phyloP scores from a whole-genome alignment of 441 rosid genomes.

The Breynia disticha region DNA sequence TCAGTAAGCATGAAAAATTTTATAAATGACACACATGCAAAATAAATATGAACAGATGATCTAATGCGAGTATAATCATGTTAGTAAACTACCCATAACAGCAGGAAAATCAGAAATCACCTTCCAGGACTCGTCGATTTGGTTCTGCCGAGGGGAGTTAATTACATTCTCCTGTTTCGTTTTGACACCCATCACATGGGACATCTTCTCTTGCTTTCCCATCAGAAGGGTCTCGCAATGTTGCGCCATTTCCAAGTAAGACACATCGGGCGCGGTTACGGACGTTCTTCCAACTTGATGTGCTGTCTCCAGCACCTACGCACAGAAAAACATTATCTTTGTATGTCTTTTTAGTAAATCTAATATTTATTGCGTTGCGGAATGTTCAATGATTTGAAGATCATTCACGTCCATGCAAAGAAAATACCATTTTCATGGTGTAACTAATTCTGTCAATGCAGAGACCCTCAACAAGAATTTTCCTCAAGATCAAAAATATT shows the following conservation, averaged over 20 bases:
- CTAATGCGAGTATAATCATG: background rate
- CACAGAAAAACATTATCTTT: background rate
- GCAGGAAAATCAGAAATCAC: conserved; percentile 12
- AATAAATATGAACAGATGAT: too few relatives aligned
- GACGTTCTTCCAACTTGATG: conserved; percentile 55
- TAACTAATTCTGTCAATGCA: too few relatives aligned
- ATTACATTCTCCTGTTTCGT: conserved; percentile 29
- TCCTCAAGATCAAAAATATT: background rate
- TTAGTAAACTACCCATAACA: background rate
- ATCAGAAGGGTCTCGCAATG: conserved; percentile 57
- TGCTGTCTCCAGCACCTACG: conserved; percentile 46
- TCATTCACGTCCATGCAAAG: background rate
- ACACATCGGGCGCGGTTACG: conserved; percentile 35
- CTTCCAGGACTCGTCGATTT: conserved; percentile 14
- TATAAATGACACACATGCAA: background rate
- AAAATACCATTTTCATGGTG: too few relatives aligned
- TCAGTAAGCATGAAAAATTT: background rate
- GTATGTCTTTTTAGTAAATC: background rate
- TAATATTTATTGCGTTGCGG: background rate
- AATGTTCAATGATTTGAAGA: background rate
- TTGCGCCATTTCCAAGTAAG: conserved; percentile 56
- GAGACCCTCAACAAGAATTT: background rate
- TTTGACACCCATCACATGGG: conserved; percentile 37
- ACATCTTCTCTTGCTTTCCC: conserved; percentile 63
- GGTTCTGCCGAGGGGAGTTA: conserved; percentile 12